These are phyloP conservation scores for Onygenales sp. DNA, from an alignment of 2,329 filamentous ascomycete species.

Conservation along the genomic window DNA sequence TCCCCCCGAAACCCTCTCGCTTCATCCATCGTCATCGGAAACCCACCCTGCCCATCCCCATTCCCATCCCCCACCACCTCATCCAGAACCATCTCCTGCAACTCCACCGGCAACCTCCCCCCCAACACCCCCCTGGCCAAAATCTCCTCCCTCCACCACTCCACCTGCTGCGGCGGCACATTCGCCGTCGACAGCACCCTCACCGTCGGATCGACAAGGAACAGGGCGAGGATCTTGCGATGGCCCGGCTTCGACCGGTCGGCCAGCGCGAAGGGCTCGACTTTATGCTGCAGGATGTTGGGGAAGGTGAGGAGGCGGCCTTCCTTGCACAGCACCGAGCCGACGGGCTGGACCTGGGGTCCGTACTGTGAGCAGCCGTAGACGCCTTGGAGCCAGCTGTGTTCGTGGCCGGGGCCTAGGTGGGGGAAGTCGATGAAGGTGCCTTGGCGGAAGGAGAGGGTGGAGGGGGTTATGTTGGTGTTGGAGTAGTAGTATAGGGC, in stretches of 20 bases:
- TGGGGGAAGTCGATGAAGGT: slow-evolving; percentile 19
- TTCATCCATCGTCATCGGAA: slow-evolving; percentile 5
- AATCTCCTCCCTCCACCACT: slow-evolving; percentile 6
- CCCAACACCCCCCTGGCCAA: neutral
- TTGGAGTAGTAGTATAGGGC: slow-evolving; percentile 53
- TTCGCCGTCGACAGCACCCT: slow-evolving; percentile 9
- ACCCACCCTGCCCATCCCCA: neutral
- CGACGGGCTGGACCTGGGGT: slow-evolving; percentile 6
- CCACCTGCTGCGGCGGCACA: slow-evolving; percentile 6
- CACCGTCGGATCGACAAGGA: slow-evolving; percentile 8
- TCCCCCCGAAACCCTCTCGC: slow-evolving; percentile 5
- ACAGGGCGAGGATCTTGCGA: slow-evolving; percentile 9
- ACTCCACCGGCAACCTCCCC: slow-evolving; percentile 3
- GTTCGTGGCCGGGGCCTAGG: slow-evolving; percentile 16
- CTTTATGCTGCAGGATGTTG: slow-evolving; percentile 9
- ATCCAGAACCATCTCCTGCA: slow-evolving; percentile 1
- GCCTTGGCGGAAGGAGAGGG: slow-evolving; percentile 43
- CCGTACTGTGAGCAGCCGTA: slow-evolving; percentile 6
- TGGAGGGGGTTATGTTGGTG: slow-evolving; percentile 48
- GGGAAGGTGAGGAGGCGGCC: slow-evolving; percentile 12
- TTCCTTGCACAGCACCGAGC: slow-evolving; percentile 8
- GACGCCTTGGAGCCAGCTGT: slow-evolving; percentile 4
- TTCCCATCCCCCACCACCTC: neutral
- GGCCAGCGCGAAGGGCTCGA: slow-evolving; percentile 3
- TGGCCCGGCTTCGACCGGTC: slow-evolving; percentile 9